These are phyloP conservation scores for Neurospora sp. DNA, from an alignment of 495 filamentous ascomycete genomes.

Conservation along the genomic window DNA sequence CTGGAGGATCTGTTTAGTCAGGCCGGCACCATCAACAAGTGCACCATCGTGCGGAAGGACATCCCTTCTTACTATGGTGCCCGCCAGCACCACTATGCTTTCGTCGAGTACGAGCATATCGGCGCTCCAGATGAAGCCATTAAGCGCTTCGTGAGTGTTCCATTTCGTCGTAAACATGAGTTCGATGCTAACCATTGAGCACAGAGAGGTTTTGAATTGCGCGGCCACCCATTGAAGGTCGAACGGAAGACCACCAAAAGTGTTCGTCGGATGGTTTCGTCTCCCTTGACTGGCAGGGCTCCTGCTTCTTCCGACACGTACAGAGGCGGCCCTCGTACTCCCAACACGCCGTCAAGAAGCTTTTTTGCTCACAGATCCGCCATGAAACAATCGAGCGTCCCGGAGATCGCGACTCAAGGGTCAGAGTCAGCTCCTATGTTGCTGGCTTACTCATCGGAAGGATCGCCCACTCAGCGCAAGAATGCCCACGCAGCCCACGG, in stretches of 20 bases:
- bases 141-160: slow-evolving; percentile 8
- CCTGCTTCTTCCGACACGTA: background rate
- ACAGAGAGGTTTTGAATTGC: background rate
- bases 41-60: slow-evolving; percentile 30
- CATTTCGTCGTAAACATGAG: background rate
- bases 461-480: background rate
- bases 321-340: background rate
- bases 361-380: background rate
- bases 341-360: background rate
- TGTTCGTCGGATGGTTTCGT: background rate
- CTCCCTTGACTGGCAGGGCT: background rate
- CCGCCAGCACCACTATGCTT: slow-evolving; percentile 37
- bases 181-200: slow-evolving; percentile 2
- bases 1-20: slow-evolving; percentile 27
- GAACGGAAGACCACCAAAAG: slow-evolving; percentile 11
- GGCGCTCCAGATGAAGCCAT: slow-evolving; percentile 32
- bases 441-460: background rate
- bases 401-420: background rate
- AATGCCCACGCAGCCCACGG: background rate
- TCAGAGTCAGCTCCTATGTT: background rate
- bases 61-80: slow-evolving; percentile 1
- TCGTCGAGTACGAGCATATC: slow-evolving; percentile 37
- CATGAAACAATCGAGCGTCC: background rate
- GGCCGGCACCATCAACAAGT: slow-evolving; percentile 31
- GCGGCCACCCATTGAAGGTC: slow-evolving; percentile 6